phyloP scores from a whole-genome alignment of 345 rosid genomes.

The Psidium friedrichsthalianum region DNA sequence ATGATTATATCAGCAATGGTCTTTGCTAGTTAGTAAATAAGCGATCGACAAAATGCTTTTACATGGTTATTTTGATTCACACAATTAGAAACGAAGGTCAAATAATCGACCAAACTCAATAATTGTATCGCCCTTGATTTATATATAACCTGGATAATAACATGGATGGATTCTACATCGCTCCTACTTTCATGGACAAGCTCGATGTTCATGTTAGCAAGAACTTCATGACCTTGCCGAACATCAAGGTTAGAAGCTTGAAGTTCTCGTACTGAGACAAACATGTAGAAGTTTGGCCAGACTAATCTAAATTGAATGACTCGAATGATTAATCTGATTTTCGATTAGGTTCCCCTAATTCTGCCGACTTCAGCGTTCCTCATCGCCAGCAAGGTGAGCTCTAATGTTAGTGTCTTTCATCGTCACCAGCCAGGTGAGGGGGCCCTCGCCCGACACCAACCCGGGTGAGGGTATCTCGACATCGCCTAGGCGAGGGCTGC shows the following conservation, averaged over 20 bases:
- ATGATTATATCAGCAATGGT: slow-evolving; percentile 4
- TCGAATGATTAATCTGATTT: background rate
- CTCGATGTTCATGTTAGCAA: slow-evolving; percentile 8
- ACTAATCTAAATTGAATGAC: background rate
- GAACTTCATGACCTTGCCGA: slow-evolving; percentile 10
- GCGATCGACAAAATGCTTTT: background rate
- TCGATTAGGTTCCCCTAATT: background rate
- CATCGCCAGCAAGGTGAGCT: no score
- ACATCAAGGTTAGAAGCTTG: slow-evolving; percentile 3
- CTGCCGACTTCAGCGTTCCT: no score
- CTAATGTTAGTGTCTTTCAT: no score
- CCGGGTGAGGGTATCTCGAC: no score
- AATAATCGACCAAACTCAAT: background rate
- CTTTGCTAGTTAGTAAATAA: slow-evolving; percentile 1
- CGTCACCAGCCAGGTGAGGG: no score
- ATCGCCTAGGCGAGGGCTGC: no score
- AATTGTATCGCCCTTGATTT: background rate
- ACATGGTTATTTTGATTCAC: background rate
- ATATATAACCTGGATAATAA: slow-evolving; percentile 1
- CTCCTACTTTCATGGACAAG: slow-evolving; percentile 15
- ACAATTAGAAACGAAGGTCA: background rate
- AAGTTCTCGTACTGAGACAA: background rate
- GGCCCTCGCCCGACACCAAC: no score
- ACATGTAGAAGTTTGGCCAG: background rate
- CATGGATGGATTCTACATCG: slow-evolving; percentile 10